phyloP scores from a whole-genome alignment of 768 basidiomycete species.

The Antrodiella citrinella region DNA sequence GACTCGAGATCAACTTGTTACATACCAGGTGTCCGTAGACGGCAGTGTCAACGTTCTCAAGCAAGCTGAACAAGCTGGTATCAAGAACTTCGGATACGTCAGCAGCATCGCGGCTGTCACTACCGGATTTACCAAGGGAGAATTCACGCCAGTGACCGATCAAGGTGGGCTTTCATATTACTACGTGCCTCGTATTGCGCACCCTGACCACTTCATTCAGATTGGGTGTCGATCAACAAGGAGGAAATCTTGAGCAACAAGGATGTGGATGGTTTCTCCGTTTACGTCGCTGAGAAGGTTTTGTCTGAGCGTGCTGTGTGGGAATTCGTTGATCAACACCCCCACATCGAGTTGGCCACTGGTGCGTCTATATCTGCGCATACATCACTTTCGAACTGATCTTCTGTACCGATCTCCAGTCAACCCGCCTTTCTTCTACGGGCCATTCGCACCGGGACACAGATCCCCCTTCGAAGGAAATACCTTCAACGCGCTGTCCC shows the following conservation, averaged over 20 bases:
- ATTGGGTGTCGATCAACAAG: conserved; percentile 17
- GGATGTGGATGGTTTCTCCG: conserved; percentile 6
- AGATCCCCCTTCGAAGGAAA: conserved; percentile 1
- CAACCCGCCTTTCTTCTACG: conserved; percentile 30
- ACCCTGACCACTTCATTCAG: conserved; percentile 1
- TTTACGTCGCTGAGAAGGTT: conserved; percentile 12
- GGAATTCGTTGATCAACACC: conserved; percentile 30
- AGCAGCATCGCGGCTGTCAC: conserved; percentile 12
- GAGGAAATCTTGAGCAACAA: conserved; percentile 13
- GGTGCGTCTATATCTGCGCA: conserved; percentile 18
- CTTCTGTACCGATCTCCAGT: conserved; percentile 18
- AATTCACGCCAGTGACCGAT: conserved; percentile 1
- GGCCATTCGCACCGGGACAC: conserved; percentile 23
- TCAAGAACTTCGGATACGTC: conserved; percentile 39
- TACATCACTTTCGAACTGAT: neutral
- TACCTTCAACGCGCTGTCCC: neutral
- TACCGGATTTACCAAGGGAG: neutral
- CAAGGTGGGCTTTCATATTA: neutral
- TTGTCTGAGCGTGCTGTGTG: conserved; percentile 32
- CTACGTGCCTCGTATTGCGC: neutral
- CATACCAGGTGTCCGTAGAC: neutral
- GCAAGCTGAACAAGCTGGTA: conserved; percentile 29
- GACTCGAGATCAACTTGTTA: neutral
- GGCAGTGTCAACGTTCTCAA: conserved; percentile 27
- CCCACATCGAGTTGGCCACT: conserved; percentile 30